Conservation (phyloP, 2,329 filamentous ascomycete species). For the Incumbomyces delicatus region DNA sequence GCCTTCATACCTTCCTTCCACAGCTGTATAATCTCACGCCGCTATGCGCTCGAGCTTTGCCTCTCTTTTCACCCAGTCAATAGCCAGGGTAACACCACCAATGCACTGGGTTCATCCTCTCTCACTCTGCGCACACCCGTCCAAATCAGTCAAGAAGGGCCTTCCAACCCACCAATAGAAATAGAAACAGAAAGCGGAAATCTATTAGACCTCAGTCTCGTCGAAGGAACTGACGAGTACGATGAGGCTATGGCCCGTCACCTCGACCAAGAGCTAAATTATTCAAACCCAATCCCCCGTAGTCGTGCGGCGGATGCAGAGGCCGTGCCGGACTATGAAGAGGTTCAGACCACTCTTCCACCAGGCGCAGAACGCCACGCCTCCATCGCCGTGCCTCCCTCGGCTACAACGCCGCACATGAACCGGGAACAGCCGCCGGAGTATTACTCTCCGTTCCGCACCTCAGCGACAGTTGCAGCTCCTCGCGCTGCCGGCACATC, state of each 20-base stretch:
- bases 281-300: background rate
- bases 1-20: slow-evolving; percentile 61
- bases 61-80: slow-evolving; percentile 39
- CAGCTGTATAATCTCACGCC: slow-evolving; percentile 55
- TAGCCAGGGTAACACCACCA: slow-evolving; percentile 35
- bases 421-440: slow-evolving; percentile 4
- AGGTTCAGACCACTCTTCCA: slow-evolving; percentile 2
- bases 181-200: background rate
- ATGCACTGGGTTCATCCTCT: slow-evolving; percentile 26
- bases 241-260: slow-evolving; percentile 8
- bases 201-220: background rate
- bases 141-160: slow-evolving; percentile 27
- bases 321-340: slow-evolving; percentile 7
- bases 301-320: background rate
- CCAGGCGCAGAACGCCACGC: background rate
- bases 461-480: background rate
- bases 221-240: slow-evolving; percentile 4
- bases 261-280: slow-evolving; percentile 5
- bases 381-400: background rate
- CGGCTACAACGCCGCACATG: background rate
- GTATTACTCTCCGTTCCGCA: slow-evolving; percentile 6
- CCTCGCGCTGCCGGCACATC: background rate
- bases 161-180: slow-evolving; percentile 6
- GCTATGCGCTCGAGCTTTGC: slow-evolving; percentile 52
- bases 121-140: slow-evolving; percentile 34